Evolutionary conservation across 225 moss, liverwort and hornwort genomes (phyloP).

Genomic region (Pleurozium schreberi): DNA sequence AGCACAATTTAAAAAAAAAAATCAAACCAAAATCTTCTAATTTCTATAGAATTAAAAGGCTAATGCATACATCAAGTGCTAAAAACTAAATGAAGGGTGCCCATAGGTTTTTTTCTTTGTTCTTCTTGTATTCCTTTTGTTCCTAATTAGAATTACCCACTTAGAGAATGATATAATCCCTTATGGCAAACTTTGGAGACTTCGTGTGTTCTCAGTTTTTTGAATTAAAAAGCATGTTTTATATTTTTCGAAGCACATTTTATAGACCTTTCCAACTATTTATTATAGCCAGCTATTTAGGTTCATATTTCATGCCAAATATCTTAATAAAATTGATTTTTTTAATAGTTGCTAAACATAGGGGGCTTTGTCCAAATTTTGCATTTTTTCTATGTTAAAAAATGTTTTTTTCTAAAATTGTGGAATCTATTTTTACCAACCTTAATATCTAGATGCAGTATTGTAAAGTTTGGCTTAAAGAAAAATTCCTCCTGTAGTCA

Average conservation of each 20-base stretch:
- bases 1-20: background rate
- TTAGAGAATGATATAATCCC: background rate
- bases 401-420: background rate
- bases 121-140: accelerated
- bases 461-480: background rate
- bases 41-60: background rate
- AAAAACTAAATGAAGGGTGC: background rate
- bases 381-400: background rate
- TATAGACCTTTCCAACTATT: background rate
- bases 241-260: background rate
- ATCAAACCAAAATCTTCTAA: background rate
- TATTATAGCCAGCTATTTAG: accelerated
- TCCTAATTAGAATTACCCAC: accelerated
- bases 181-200: background rate
- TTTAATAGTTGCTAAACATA: too few species aligned
- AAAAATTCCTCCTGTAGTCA: background rate
- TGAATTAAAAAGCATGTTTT: too few species aligned
- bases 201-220: background rate
- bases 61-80: background rate
- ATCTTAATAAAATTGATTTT: background rate
- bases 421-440: accelerated
- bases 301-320: background rate
- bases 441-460: accelerated
- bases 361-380: background rate
- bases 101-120: background rate